Evolutionary conservation across 2,329 filamentous ascomycete species (phyloP), one percentile per base, ranked within the genome.

Genomic region (Fusarium devonianum): DNA sequence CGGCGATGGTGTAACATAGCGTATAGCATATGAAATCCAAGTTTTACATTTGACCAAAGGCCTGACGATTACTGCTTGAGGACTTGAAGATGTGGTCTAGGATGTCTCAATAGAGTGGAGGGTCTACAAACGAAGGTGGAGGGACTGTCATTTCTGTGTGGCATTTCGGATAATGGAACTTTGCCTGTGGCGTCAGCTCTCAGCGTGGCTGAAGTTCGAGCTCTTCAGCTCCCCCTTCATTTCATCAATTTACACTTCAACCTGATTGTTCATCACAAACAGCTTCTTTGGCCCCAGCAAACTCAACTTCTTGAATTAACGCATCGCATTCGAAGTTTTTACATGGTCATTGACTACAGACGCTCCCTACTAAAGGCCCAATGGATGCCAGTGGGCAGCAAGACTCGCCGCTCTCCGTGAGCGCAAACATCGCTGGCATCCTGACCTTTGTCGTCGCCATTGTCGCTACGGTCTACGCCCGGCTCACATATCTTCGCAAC

Each of bases 401-500:
- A 32, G 75, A 79, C 64, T 74, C 74, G 19, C 76, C 75, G 5
- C 68, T 79, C 17, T 78, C 73, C 33, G 73, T 75, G 35, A 71
- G 71, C 5, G 69, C 76, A 41, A 76, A 71, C 48, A 54, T 78
- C 32, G 67, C 74, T 3, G 75, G 76, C 46, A 77, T 80, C 30
- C 65, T 78, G 18, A 79, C 76, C 6, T 78, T 79, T 46, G 63
- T 78, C 21, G 71, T 75, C n/a, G 76, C 75, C 32, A 72, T 79
- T 33, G 50, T 70, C 0, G 75, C 75, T 2, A 70, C 75, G 0
- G 55, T 68, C n/a, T 78, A 76, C 46, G 75, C 70, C 4, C 73
- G 75, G 23, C 56, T 79, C 35, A 74, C 68, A 7, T 77, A 77
- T 49, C 64, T 79, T 17, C 74, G 73, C 26, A 76, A 76, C 53